Evolutionary conservation across 805 yeast genomes (phyloP).

Genomic region (Wickerhamomyces queroliae): DNA sequence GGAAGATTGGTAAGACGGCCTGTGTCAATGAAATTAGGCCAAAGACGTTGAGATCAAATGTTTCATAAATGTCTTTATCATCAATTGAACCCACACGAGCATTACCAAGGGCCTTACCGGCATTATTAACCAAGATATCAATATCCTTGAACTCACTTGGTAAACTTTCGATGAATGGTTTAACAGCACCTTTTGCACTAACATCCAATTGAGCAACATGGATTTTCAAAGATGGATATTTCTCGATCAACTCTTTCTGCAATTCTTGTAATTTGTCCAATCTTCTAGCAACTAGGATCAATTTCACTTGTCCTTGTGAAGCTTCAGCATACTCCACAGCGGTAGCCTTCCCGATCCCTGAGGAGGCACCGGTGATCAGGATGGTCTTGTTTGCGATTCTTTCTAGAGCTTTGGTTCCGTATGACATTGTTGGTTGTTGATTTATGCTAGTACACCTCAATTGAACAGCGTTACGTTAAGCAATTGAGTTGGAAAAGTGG

Average conservation of each 20-base stretch:
- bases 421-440: conserved; percentile 39
- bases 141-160: conserved; percentile 58
- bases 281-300: conserved; percentile 78
- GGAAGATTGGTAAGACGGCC: conserved; percentile 65
- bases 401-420: conserved; percentile 69
- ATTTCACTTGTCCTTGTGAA: conserved; percentile 61
- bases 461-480: too few species aligned
- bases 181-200: conserved; percentile 43
- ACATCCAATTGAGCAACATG: conserved; percentile 50
- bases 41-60: conserved; percentile 83
- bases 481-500: too few species aligned
- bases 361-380: conserved; percentile 92
- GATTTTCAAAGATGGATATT: conserved; percentile 44
- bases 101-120: conserved; percentile 76
- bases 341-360: conserved; percentile 93
- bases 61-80: conserved; percentile 58
- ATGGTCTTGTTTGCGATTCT: conserved; percentile 75
- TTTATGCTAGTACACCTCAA: not conserved
- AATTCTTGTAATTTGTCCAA: conserved; percentile 49
- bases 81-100: conserved; percentile 69
- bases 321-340: conserved; percentile 81
- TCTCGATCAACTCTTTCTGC: conserved; percentile 36
- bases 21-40: conserved; percentile 85
- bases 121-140: conserved; percentile 67
- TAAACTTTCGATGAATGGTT: conserved; percentile 43